Base-by-base conservation (phyloP, 2,329 filamentous ascomycete species). In the Ophiobolus disseminans region DNA sequence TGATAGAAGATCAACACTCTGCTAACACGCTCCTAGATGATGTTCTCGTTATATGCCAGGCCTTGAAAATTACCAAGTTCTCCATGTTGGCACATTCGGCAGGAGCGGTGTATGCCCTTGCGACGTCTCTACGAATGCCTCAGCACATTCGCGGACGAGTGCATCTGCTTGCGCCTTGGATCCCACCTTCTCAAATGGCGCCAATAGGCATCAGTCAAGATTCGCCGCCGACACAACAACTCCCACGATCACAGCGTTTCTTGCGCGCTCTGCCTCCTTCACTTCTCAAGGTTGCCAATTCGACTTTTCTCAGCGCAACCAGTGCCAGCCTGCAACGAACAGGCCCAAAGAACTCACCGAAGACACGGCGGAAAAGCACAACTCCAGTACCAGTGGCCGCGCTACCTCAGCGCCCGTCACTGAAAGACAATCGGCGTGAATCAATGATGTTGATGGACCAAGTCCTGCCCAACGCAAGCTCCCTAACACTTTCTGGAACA, bases 81-180 rank as follows among this genome's bases (percentile, higher is more conserved):
- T 97, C 93, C 5, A 89, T 99, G 16, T 82, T 99, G 1, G 94
- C 94, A 2, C 94, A 99, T 73, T 97, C 93, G 0, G 94, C 94
- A 1, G 94, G 94, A 13, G 93, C 94, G n/a, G 96, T 99, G 42
- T 99, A 99, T 68, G 94, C 94, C 2, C 82, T 99, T 14, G 94
- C 94, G 0, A 97, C 94, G 0, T 94, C 94, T 0, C 80, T 99
- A 35, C 89, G 94, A 35, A 96, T 99, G 84, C 94, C 94, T 3
- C 92, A 97, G 64, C 90, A 97, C 66, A 95, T 99, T 53, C 88
- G 92, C 5, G 94, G 94, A 16, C 88, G 91, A 43, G 94, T 99
- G 45, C 94, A 99, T 73, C 83, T 99, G 2, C 82, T 99, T 7
- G 93, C 94, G 0, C 94, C 94, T 0, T 97, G 91, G 94, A 97